A percentile compares a stretch with the other conserved stretches of the same genome.
Evolutionary conservation across 2,329 filamentous ascomycete species (phyloP).

Genomic region (Phyllosticta citriasiana): DNA sequence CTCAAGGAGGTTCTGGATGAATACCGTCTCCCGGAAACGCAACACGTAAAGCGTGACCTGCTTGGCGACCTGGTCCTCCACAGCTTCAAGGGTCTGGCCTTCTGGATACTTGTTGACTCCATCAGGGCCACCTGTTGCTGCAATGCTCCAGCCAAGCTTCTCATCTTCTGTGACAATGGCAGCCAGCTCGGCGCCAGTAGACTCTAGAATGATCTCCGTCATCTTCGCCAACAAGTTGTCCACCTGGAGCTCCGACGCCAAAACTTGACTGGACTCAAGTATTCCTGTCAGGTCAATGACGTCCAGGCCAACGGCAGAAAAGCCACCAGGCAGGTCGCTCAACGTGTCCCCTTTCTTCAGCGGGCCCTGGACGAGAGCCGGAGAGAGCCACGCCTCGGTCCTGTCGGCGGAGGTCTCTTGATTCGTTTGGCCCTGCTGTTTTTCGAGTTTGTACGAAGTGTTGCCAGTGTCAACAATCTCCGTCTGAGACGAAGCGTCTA

Average conservation of each 20-base stretch:
- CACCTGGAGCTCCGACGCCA: slow-evolving; percentile 67
- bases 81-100: slow-evolving; percentile 51
- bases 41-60: slow-evolving; percentile 70
- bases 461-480: slow-evolving; percentile 47
- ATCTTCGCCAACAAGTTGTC: slow-evolving; percentile 70
- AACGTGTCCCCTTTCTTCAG: slow-evolving; percentile 31
- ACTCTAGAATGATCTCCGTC: slow-evolving; percentile 71
- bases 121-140: slow-evolving; percentile 64
- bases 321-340: slow-evolving; percentile 48
- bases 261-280: slow-evolving; percentile 66
- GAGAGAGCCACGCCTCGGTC: slow-evolving; percentile 39
- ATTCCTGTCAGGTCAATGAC: slow-evolving; percentile 77
- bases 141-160: slow-evolving; percentile 57
- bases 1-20: slow-evolving; percentile 60
- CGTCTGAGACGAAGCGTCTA: slow-evolving; percentile 59
- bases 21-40: slow-evolving; percentile 65
- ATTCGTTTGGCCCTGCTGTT: slow-evolving; percentile 32
- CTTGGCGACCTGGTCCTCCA: slow-evolving; percentile 59
- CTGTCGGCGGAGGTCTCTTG: slow-evolving; percentile 33
- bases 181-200: slow-evolving; percentile 62
- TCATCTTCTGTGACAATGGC: slow-evolving; percentile 66
- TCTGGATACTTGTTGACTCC: slow-evolving; percentile 58
- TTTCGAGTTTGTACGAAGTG: slow-evolving; percentile 32
- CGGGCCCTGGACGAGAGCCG: slow-evolving; percentile 31
- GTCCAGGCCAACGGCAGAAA: slow-evolving; percentile 59